Percentiles rank a stretch among this genome's conserved stretches.
Evolutionary conservation across 257 asterid genomes (phyloP).

Genomic region (Schizonepeta tenuifolia): DNA sequence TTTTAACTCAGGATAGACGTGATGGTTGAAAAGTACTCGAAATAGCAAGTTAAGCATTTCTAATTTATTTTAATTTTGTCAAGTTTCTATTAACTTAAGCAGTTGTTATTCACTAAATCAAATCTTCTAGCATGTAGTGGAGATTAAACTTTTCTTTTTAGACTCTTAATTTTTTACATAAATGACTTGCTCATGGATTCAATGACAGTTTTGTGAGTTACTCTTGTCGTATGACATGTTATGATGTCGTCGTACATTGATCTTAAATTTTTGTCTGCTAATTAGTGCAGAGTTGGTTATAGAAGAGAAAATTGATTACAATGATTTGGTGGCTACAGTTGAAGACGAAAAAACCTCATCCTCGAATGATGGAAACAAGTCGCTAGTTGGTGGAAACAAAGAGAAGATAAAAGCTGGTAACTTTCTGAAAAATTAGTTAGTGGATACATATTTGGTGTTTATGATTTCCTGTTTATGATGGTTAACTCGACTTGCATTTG

Average conservation of each 20-base stretch:
- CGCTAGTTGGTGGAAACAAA: slow-evolving; percentile 35
- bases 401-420: slow-evolving; percentile 51
- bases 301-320: slow-evolving; percentile 81
- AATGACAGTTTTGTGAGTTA: background rate
- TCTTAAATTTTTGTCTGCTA: slow-evolving; percentile 27
- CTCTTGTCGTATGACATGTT: background rate
- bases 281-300: slow-evolving; percentile 85
- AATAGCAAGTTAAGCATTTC: background rate
- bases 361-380: slow-evolving; percentile 36
- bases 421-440: slow-evolving; percentile 10
- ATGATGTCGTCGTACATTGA: slow-evolving; percentile 18
- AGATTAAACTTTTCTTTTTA: background rate
- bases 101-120: background rate
- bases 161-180: background rate
- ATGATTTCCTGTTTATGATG: too few relatives aligned
- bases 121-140: background rate
- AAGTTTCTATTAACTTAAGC: slow-evolving; percentile 14
- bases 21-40: slow-evolving; percentile 17
- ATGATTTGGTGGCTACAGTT: slow-evolving; percentile 72
- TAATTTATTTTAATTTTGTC: slow-evolving; percentile 8
- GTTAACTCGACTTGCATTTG: too few relatives aligned
- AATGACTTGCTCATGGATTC: background rate
- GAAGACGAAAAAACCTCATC: slow-evolving; percentile 45
- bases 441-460: too few relatives aligned
- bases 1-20: background rate